Base-by-base conservation (phyloP, 2,329 filamentous ascomycete species). In the Claviceps sp. region DNA sequence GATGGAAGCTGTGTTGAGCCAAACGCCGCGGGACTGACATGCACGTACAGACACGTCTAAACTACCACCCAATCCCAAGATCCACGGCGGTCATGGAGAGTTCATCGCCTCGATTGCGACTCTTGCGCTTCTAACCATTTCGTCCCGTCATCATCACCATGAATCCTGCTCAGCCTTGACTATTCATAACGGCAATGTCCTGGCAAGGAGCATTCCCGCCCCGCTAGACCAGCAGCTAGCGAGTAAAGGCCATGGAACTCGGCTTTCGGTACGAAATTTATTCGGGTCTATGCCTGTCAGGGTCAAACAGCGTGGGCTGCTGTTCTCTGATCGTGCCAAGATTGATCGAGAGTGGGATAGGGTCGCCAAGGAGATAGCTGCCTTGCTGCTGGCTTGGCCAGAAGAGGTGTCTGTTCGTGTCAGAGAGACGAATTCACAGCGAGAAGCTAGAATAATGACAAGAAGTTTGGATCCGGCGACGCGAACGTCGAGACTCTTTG, bases 281-380 rank as follows among this genome's bases (percentile, higher is more conserved):
- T 97, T 96, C 67, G 89, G 90, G 0, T 85, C 83, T 54, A 87
- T 96, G 79, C 89, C 91, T 0, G 91, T 96, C 13, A 82, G 91
- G 14, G 84, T 94, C 26, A 95, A 93, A 63, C 86, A 89, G 59
- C 78, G 89, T 56, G 78, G 81, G 0, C 59, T 78, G 0, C 58
- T 81, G 3, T 68, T 72, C 56, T 64, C 73, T 41, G 70, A 79
- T 60, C 74, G 72, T 58, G 57, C 73, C 11, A 62, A 71, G 24
- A 71, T 82, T 47, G 66, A 76, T 20, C 84, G 76, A 56, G 76
- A 85, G 50, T 91, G 86, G 81, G 76, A 81, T 30, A 66, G 66
- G 1, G 67, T 95, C 16, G 76, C 79, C 55, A 74, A 70, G 48
- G 67, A 73, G 5, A 60, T 89, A 2, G 73, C 81, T 1, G 77